Base-by-base conservation (phyloP, 2,329 filamentous ascomycete species). In the Simplicillium aogashimaense region DNA sequence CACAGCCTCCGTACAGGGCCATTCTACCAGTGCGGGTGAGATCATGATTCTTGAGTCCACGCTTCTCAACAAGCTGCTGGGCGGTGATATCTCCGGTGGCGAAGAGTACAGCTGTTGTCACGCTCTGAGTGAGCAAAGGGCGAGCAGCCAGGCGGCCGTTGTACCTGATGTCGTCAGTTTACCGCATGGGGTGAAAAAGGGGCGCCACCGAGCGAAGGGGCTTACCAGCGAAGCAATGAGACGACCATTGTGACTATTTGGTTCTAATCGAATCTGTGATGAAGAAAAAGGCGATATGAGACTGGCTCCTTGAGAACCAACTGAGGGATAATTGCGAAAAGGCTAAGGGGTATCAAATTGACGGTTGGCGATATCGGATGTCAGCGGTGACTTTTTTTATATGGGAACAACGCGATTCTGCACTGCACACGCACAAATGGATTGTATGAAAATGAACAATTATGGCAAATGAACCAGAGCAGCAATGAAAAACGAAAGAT, bases 41-140 rank as follows among this genome's bases (percentile, higher is more conserved):
- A 54, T 90, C 83, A 60, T 98, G 90, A 48, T 84, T 83, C 50
- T 81, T 65, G 18, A 84, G 50, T 14, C 88, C 89, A 54, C 74
- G 81, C 60, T 79, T 81, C 66, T 97, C 90, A 44, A 98, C 85
- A 29, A 78, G 71, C 65, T 97, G 90, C 65, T 98, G 92, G 30
- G 92, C 87, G 50, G 94, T 81, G 45, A 83, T 72, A 66, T 98
- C 92, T 53, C 92, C 92, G 12, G 88, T 86, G 43, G 84, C 89
- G 60, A 97, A 98, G 47, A 98, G 81, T 44, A 97, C 75, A 37
- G 86, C 84, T 31, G 90, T 95, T 42, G 88, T 94, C 53, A 95
- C 67, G 58, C 83, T 86, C 70, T 95, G 87, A 10, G 90, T 97
- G 55, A 95, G 77, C 52, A 97, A 70, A 44, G 90, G 90, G 56